These are phyloP conservation scores for Mortierella sp. DNA, from an alignment of 371 early-diverging fungal species.

Conservation along the genomic window DNA sequence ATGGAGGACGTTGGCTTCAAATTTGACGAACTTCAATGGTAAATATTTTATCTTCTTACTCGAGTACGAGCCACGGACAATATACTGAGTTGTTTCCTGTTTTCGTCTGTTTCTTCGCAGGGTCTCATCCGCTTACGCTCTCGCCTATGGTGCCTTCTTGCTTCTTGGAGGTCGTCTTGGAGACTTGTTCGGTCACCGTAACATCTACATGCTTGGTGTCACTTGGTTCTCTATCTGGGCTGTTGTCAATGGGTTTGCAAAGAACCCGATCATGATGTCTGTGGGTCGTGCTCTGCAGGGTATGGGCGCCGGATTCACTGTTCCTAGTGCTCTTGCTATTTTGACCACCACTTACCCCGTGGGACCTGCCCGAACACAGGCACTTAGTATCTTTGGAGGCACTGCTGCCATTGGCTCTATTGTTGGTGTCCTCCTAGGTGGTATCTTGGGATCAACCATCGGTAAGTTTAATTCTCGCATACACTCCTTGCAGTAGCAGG, in stretches of 20 bases:
- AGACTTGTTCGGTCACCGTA: conserved; percentile 57
- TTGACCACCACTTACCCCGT: conserved; percentile 47
- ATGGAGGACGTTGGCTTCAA: conserved; percentile 29
- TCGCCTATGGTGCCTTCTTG: conserved; percentile 59
- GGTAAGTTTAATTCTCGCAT: too few relatives aligned
- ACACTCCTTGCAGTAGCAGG: too few relatives aligned
- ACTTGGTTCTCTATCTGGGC: conserved; percentile 50
- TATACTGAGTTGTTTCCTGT: background rate
- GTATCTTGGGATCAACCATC: conserved; percentile 29
- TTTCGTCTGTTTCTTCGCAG: background rate
- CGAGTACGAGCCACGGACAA: background rate
- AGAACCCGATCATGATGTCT: conserved; percentile 49
- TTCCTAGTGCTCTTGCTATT: conserved; percentile 58
- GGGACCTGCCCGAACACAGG: conserved; percentile 27
- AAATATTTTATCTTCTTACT: background rate
- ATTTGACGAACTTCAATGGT: conserved; percentile 35
- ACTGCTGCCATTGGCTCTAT: conserved; percentile 29
- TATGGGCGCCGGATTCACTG: conserved; percentile 58
- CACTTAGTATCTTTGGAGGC: conserved; percentile 36
- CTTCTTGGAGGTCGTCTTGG: conserved; percentile 57
- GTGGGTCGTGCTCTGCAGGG: conserved; percentile 58
- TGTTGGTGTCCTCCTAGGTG: conserved; percentile 28
- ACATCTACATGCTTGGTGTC: conserved; percentile 52
- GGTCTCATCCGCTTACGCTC: conserved; percentile 56
- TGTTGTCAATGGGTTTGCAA: conserved; percentile 51